phyloP scores from a whole-genome alignment of 2,329 filamentous ascomycete genomes.

The Diaporthe ampelina region DNA sequence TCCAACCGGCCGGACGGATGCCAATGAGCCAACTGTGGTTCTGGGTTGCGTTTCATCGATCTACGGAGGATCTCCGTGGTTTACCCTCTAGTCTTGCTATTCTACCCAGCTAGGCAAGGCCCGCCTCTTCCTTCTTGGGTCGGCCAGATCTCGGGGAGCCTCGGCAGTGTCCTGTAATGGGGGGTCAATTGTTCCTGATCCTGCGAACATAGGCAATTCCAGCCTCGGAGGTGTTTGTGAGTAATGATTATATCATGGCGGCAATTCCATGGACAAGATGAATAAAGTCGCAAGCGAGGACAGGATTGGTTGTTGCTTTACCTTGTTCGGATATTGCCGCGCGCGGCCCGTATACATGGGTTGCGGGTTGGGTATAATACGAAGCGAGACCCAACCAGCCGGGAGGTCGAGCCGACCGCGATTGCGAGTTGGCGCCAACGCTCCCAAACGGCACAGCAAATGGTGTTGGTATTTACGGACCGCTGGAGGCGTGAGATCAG shows the following conservation, averaged over 20 bases:
- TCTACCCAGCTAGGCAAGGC: too few relatives aligned
- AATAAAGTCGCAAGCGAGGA: neutral
- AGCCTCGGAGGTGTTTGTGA: too few relatives aligned
- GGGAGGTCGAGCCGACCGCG: slow-evolving; percentile 16
- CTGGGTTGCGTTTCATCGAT: slow-evolving; percentile 23
- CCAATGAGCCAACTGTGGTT: slow-evolving; percentile 7
- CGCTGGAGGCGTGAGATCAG: neutral
- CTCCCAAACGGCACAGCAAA: slow-evolving; percentile 6
- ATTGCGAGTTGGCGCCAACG: neutral
- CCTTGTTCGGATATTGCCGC: neutral
- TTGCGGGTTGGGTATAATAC: neutral
- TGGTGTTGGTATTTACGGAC: neutral
- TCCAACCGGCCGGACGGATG: slow-evolving; percentile 26
- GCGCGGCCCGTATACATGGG: neutral
- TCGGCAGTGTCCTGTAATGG: slow-evolving; percentile 2
- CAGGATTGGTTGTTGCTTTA: neutral
- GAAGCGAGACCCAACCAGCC: neutral
- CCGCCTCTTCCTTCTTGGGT: slow-evolving; percentile 1
- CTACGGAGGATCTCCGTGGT: slow-evolving; percentile 30
- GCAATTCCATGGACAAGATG: too few relatives aligned
- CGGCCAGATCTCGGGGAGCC: slow-evolving; percentile 20
- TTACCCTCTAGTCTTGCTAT: neutral
- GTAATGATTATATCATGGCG: neutral
- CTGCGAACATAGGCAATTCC: neutral
- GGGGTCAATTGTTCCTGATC: neutral